Percentiles rank a stretch among this genome's conserved stretches.
Evolutionary conservation across 495 filamentous ascomycete species (phyloP).

Genomic region (Hapsidospora chrysogenum): DNA sequence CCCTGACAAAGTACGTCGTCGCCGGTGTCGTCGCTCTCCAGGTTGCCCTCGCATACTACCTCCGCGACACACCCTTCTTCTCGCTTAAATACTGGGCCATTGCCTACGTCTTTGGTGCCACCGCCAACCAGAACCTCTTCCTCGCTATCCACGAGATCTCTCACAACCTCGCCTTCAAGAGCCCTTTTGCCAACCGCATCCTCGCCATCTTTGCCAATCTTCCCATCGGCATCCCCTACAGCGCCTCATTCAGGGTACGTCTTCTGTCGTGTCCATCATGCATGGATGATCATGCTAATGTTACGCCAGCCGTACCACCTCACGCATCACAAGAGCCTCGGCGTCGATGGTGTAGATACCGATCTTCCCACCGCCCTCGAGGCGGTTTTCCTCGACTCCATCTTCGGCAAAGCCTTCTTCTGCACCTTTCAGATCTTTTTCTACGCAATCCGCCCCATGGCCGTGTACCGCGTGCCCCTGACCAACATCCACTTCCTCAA

Average conservation of each 20-base stretch:
- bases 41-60: slow-evolving; percentile 57
- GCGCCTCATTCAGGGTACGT: slow-evolving; percentile 77
- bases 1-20: slow-evolving; percentile 88
- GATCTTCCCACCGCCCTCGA: slow-evolving; percentile 89
- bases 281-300: no score
- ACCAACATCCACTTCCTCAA: slow-evolving; percentile 77
- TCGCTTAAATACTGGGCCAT: slow-evolving; percentile 71
- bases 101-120: slow-evolving; percentile 87
- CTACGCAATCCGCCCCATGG: slow-evolving; percentile 96
- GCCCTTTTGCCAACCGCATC: slow-evolving; percentile 64
- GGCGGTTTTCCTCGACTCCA: slow-evolving; percentile 86
- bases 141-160: slow-evolving; percentile 98
- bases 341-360: slow-evolving; percentile 89
- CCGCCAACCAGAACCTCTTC: slow-evolving; percentile 96
- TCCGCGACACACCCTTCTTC: slow-evolving; percentile 65
- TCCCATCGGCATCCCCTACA: slow-evolving; percentile 90
- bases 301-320: slow-evolving; percentile 77
- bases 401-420: slow-evolving; percentile 97
- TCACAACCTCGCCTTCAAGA: slow-evolving; percentile 89
- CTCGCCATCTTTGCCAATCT: slow-evolving; percentile 89
- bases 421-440: slow-evolving; percentile 99
- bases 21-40: slow-evolving; percentile 72
- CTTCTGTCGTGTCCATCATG: not conserved
- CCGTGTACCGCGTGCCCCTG: slow-evolving; percentile 77
- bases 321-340: slow-evolving; percentile 97